These are phyloP conservation scores for Edaphochlamys debaryana DNA, from an alignment of 139 green algal species.

Conservation along the genomic window DNA sequence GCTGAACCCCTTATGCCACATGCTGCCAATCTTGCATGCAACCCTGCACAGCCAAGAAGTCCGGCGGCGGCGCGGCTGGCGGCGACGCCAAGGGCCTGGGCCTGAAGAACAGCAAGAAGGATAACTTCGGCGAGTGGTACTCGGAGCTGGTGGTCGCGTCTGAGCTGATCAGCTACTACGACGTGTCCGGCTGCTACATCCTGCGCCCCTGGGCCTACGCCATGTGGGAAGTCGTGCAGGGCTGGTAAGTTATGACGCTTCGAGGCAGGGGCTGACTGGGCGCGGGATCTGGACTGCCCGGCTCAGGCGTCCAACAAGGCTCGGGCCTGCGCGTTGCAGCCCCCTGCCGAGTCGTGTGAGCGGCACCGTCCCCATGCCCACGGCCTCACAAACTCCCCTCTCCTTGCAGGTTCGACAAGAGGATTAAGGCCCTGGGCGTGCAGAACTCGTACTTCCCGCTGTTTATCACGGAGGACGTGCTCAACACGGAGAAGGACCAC, in stretches of 20 bases:
- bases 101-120: constrained; percentile 81
- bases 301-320: too few species aligned
- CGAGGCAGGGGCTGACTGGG: constrained; percentile 57
- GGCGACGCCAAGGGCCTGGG: constrained; percentile 85
- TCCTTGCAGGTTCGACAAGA: constrained; percentile 85
- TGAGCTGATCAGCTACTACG: constrained; percentile 91
- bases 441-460: constrained; percentile 99
- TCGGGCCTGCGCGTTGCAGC: too few species aligned
- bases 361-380: too few species aligned
- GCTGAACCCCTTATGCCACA: too few species aligned
- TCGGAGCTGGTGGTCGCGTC: constrained; percentile 53
- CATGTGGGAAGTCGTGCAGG: constrained; percentile 86
- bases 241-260: constrained; percentile 67
- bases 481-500: constrained; percentile 99
- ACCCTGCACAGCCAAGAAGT: constrained; percentile 85
- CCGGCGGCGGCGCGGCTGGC: constrained; percentile 55
- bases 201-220: constrained; percentile 92
- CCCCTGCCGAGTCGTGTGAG: too few species aligned
- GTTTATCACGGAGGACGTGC: constrained; percentile 96
- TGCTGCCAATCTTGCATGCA: too few species aligned
- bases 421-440: constrained; percentile 95
- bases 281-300: too few species aligned
- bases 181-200: constrained; percentile 99
- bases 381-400: too few species aligned
- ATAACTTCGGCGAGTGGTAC: constrained; percentile 86